phyloP scores from a whole-genome alignment of 495 filamentous ascomycete species.

The Hyphodiscus hymeniophilus region DNA sequence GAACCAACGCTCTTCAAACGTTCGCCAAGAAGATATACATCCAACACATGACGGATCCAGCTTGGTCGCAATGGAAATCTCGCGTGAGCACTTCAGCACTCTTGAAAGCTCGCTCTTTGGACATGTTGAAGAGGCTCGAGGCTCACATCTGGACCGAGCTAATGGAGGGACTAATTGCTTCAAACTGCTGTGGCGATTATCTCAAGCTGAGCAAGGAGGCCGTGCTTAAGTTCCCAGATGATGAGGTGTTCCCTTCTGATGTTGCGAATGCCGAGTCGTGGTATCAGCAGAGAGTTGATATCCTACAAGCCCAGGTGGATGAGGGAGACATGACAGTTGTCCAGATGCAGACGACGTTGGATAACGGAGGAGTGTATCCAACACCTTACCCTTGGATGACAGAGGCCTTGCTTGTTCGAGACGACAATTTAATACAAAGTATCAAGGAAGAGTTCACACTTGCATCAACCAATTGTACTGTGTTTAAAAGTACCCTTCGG shows the following conservation, averaged over 20 bases:
- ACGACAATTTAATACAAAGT: slow-evolving; percentile 5
- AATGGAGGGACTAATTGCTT: slow-evolving; percentile 16
- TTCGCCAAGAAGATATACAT: slow-evolving; percentile 10
- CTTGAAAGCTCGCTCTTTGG: slow-evolving; percentile 1
- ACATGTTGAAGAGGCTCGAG: slow-evolving; percentile 17
- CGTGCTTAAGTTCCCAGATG: slow-evolving; percentile 13
- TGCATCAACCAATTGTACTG: slow-evolving; percentile 14
- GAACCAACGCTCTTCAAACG: slow-evolving; percentile 7
- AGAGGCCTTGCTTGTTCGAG: slow-evolving; percentile 6
- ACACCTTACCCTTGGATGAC: slow-evolving; percentile 14
- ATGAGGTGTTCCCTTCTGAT: slow-evolving; percentile 15
- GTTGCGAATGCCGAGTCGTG: slow-evolving; percentile 11
- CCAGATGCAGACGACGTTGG: slow-evolving; percentile 7
- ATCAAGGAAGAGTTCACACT: slow-evolving; percentile 10
- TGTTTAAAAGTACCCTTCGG: slow-evolving; percentile 10
- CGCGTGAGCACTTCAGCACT: slow-evolving; percentile 9
- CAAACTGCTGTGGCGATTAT: slow-evolving; percentile 16
- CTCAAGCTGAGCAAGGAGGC: slow-evolving; percentile 9
- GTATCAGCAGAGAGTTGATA: slow-evolving; percentile 2
- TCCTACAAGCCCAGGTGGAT: slow-evolving; percentile 1
- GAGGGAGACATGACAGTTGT: slow-evolving; percentile 8
- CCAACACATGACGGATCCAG: slow-evolving; percentile 13
- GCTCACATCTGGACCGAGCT: slow-evolving; percentile 15
- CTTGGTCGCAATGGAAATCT: slow-evolving; percentile 3
- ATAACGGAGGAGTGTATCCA: slow-evolving; percentile 12